These are phyloP conservation scores for Alternaria sp. DNA, from an alignment of 2,329 filamentous ascomycete species.

Conservation along the genomic window DNA sequence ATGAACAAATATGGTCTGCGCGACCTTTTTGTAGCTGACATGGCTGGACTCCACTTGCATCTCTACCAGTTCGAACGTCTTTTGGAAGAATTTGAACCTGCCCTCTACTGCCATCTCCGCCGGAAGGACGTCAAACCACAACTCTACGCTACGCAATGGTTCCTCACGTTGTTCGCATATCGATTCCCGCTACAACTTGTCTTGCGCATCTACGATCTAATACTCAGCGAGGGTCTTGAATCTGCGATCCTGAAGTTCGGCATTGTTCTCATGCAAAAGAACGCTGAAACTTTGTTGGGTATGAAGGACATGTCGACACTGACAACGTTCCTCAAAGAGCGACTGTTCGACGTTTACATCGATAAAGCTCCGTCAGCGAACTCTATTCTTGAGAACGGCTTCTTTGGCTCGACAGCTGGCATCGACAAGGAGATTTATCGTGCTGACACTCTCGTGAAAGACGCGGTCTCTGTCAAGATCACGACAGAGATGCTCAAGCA, in stretches of 20 bases:
- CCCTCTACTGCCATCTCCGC: constrained; percentile 91
- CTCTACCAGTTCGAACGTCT: constrained; percentile 95
- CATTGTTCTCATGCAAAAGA: constrained; percentile 95
- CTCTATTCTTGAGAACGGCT: constrained; percentile 92
- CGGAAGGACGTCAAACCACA: constrained; percentile 87
- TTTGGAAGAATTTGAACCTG: constrained; percentile 91
- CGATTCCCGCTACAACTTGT: constrained; percentile 96
- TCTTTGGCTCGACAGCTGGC: constrained; percentile 91
- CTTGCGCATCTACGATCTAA: constrained; percentile 93
- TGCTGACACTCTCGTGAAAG: constrained; percentile 89
- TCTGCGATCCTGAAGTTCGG: constrained; percentile 91
- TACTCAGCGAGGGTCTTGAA: constrained; percentile 89
- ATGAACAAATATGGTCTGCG: constrained; percentile 97
- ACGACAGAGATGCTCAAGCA: constrained; percentile 80
- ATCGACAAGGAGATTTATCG: constrained; percentile 96
- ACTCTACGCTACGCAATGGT: constrained; percentile 98
- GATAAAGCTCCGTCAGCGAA: constrained; percentile 91
- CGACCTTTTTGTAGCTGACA: constrained; percentile 92
- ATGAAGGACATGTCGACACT: constrained; percentile 93
- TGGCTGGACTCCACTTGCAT: constrained; percentile 93
- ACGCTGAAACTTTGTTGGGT: constrained; percentile 75
- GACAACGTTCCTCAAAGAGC: constrained; percentile 90
- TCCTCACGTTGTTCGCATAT: constrained; percentile 97
- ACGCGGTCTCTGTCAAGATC: constrained; percentile 88
- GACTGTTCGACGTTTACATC: constrained; percentile 95